phyloP scores from a whole-genome alignment of 1,139 yeast genomes.

The Diutina neorugosa region DNA sequence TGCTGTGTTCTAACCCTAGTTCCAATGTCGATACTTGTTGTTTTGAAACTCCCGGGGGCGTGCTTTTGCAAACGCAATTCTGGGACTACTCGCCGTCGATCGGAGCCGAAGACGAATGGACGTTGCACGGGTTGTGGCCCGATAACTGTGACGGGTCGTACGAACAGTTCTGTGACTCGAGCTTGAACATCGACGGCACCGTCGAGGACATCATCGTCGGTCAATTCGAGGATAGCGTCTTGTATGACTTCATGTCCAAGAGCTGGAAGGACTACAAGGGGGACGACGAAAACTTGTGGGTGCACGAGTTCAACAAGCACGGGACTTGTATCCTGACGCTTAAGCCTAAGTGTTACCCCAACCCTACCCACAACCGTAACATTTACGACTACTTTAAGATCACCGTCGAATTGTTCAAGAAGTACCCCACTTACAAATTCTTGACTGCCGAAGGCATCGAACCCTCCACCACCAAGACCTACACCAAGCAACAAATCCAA shows the following conservation, averaged over 20 bases:
- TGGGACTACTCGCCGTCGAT: conserved; percentile 82
- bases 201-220: conserved; percentile 33
- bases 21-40: conserved; percentile 46
- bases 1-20: neutral
- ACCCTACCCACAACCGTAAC: conserved; percentile 34
- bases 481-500: conserved; percentile 51
- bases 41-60: conserved; percentile 82
- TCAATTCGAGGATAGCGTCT: conserved; percentile 34
- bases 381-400: conserved; percentile 70
- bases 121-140: conserved; percentile 4
- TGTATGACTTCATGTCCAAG: conserved; percentile 44
- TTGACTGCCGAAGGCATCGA: conserved; percentile 54
- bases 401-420: conserved; percentile 50
- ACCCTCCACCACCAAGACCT: conserved; percentile 51
- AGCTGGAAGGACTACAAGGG: conserved; percentile 77
- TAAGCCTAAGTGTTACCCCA: conserved; percentile 52
- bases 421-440: conserved; percentile 62
- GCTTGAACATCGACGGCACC: conserved; percentile 7
- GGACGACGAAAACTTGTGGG: conserved; percentile 67
- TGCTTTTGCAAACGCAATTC: conserved; percentile 77
- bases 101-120: conserved; percentile 6
- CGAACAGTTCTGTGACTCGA: conserved; percentile 33
- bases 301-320: conserved; percentile 82
- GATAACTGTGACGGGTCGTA: conserved; percentile 47
- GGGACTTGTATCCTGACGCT: conserved; percentile 68